Evolutionary conservation across 2,329 filamentous ascomycete genomes (phyloP), one percentile per base, ranked within the genome.

Genomic region (Geosmithia flava): DNA sequence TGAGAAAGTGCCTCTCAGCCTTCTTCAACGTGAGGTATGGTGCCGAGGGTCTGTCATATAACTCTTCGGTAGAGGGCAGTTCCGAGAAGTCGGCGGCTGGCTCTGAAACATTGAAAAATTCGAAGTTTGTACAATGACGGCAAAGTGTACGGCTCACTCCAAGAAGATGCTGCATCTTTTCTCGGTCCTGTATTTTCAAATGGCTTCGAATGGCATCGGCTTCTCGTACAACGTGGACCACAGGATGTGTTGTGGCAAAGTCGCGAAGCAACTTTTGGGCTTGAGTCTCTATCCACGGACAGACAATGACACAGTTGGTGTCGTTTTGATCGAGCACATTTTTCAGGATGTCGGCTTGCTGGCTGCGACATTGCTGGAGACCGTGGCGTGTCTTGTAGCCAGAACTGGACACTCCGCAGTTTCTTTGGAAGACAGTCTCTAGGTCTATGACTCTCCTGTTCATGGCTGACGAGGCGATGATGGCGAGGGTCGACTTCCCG

Each of bases 61-160:
- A 53, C 6, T 47, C 44, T 0, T 53, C 51, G 13, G 50, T 19
- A 20, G 42, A 52, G 23, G 3, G 47, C 15, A 43, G 42, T 6
- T 48, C 40, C 5, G 41, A 44, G 23, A 53, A 57, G 54, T 54
- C 58, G 42, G 64, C 58, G 5, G 59, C 59, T 17, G 65, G 68
- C 57, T 87, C 83, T 2, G 81, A 81, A 16, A 85, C 68, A 54
- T 88, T 88, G 67, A 81, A 87, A 60, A 87, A 90, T 57, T 89
- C 85, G 52, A 84, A 76, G 54, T 86, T 88, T 11, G 81, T 82
- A 58, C 81, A 86, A 2, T 71, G 71, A 45, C 81, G 71, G 54
- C 85, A 80, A 16, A 84, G 73, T 2, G 71, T 66, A 20, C 69
- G 72, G 53, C 74, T 78, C 15, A 74, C 71, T 17, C 73, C 69